Conservation (phyloP, 257 asterid species). For the Thymus quinquecostatus region DNA sequence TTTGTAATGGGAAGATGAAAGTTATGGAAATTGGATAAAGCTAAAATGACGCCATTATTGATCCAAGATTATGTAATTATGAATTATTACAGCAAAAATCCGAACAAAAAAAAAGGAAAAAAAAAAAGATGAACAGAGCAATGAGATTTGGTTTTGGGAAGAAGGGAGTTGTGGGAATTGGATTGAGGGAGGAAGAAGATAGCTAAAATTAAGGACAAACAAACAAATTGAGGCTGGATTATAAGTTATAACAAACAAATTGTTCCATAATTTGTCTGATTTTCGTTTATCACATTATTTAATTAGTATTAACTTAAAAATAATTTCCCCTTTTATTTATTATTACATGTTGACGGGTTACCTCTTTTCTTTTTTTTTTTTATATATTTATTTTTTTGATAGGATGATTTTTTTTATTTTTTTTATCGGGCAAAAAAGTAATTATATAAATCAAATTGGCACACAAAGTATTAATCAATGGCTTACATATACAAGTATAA, state of each 20-base stretch:
- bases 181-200: conserved; percentile 38
- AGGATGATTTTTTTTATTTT: too few species aligned
- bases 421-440: too few species aligned
- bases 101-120: background rate
- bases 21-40: conserved; percentile 29
- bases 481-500: too few species aligned
- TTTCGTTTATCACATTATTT: too few species aligned
- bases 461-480: too few species aligned
- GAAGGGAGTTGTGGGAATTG: conserved; percentile 20
- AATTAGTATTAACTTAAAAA: too few species aligned
- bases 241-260: conserved; percentile 7
- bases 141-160: conserved; percentile 3
- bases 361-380: too few species aligned
- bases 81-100: background rate
- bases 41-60: background rate
- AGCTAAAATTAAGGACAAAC: conserved; percentile 54
- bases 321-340: too few species aligned
- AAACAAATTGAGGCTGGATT: conserved; percentile 52
- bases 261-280: background rate
- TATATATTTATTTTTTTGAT: too few species aligned
- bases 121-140: background rate
- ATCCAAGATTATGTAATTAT: conserved; percentile 18
- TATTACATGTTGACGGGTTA: too few species aligned
- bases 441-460: too few species aligned
- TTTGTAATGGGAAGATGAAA: background rate